Percentiles rank a stretch among this genome's conserved stretches.
Evolutionary conservation across 495 filamentous ascomycete species (phyloP).

Genomic region (Talaromyces adpressus): DNA sequence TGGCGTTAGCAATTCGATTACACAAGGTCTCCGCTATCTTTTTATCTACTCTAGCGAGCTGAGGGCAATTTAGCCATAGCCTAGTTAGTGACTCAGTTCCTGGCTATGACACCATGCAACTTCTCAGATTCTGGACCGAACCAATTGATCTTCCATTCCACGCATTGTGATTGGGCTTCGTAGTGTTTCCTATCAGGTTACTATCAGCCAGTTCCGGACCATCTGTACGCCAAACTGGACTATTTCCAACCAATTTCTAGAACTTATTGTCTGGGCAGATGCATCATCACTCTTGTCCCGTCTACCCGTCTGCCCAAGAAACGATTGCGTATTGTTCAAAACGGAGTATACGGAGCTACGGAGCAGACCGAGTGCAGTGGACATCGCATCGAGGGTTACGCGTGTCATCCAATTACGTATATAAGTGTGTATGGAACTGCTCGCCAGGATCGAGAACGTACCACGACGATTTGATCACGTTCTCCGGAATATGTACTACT

Average conservation of each 20-base stretch:
- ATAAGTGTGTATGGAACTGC: background rate
- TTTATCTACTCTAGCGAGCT: background rate
- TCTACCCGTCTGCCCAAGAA: background rate
- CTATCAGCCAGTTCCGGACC: background rate
- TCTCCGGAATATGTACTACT: background rate
- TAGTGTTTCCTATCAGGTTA: background rate
- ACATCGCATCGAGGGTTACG: background rate
- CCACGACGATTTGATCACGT: background rate
- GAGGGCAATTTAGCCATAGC: background rate
- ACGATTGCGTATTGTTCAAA: background rate
- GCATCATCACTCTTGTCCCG: background rate
- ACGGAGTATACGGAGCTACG: background rate
- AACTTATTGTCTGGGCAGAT: background rate
- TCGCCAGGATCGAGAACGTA: background rate
- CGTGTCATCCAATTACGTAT: background rate
- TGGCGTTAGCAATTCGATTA: constrained; percentile 3
- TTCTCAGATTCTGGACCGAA: background rate
- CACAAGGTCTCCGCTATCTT: background rate
- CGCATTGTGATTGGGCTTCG: background rate
- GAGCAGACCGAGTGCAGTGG: background rate
- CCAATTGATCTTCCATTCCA: background rate
- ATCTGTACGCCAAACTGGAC: background rate
- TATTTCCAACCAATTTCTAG: background rate
- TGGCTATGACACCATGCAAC: background rate
- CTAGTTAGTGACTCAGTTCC: background rate